A percentile compares a stretch with the other conserved stretches of the same genome.
Evolutionary conservation across 805 yeast genomes (phyloP).

Genomic region (Hagleromyces aurorensis): DNA sequence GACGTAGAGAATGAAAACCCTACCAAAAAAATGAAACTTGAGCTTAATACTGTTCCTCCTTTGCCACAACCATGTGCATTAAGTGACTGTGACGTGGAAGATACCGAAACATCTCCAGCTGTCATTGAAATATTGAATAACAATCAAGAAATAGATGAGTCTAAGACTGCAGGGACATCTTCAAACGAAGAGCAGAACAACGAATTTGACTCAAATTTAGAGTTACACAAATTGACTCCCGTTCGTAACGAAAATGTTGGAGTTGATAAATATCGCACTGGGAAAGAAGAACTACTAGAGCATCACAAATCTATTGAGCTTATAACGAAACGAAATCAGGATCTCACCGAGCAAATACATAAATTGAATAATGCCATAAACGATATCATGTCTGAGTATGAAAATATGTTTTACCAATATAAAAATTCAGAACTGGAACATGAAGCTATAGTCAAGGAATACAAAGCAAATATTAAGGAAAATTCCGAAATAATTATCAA

Average conservation of each 20-base stretch:
- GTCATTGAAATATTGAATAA: conserved; percentile 22
- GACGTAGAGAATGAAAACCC: conserved; percentile 8
- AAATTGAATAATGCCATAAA: conserved; percentile 16
- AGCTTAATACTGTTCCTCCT: conserved; percentile 13
- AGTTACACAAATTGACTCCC: conserved; percentile 19
- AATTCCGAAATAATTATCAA: conserved; percentile 4
- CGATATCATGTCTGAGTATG: conserved; percentile 11
- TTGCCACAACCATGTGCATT: conserved; percentile 8
- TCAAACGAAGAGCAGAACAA: conserved; percentile 8
- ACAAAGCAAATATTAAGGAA: conserved; percentile 8
- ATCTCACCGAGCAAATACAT: conserved; percentile 15
- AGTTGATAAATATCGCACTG: conserved; percentile 12
- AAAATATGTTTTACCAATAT: conserved; percentile 9
- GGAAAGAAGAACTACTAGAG: conserved; percentile 12
- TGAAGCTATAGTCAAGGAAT: conserved; percentile 6
- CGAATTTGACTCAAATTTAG: conserved; percentile 3
- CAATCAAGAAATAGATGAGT: conserved; percentile 1
- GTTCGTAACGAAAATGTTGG: conserved; percentile 6
- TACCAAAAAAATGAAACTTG: conserved; percentile 15
- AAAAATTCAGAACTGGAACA: conserved; percentile 5
- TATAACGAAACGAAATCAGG: conserved; percentile 17
- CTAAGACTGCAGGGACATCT: conserved; percentile 1
- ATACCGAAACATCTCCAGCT: conserved; percentile 15
- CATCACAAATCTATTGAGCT: conserved; percentile 7
- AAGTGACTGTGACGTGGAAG: too few species aligned